Evolutionary conservation across 2,329 filamentous ascomycete species (phyloP).

Genomic region (Thermoascus crustaceus): DNA sequence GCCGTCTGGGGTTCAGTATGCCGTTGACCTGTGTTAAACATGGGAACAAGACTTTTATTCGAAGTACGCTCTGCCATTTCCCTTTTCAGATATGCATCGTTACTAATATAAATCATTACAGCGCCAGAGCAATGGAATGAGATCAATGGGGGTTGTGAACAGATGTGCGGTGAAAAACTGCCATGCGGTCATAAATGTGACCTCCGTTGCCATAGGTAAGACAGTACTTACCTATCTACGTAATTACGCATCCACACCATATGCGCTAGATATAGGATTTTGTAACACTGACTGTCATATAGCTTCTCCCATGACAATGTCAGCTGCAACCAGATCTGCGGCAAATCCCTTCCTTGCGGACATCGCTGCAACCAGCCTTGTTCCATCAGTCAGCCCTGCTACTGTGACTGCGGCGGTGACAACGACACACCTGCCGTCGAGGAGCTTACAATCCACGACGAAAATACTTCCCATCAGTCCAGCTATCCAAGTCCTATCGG

Average conservation of each 20-base stretch:
- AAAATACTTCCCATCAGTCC: no score
- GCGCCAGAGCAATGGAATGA: constrained; percentile 47
- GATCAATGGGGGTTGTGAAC: constrained; percentile 46
- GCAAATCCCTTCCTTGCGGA: constrained; percentile 27
- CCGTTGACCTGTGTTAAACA: constrained; percentile 60
- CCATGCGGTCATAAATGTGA: constrained; percentile 47
- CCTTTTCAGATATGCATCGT: constrained; percentile 6
- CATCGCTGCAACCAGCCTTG: constrained; percentile 31
- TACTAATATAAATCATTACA: constrained; percentile 6
- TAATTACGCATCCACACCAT: no score
- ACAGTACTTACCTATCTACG: no score
- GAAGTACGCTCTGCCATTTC: constrained; percentile 23
- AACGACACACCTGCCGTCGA: constrained; percentile 9
- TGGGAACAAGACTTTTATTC: constrained; percentile 42
- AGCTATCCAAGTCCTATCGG: no score
- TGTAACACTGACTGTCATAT: constrained; percentile 2
- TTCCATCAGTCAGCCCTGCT: constrained; percentile 18
- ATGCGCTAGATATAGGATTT: constrained; percentile 7
- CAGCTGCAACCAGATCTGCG: constrained; percentile 28
- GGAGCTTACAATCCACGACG: constrained; percentile 2
- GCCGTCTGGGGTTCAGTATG: constrained; percentile 43
- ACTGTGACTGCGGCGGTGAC: constrained; percentile 22
- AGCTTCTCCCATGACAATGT: constrained; percentile 32
- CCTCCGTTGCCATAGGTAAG: constrained; percentile 46
- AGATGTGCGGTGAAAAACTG: constrained; percentile 37